Conservation (phyloP, 306 rosid genomes). For the Cercis canadensis region DNA sequence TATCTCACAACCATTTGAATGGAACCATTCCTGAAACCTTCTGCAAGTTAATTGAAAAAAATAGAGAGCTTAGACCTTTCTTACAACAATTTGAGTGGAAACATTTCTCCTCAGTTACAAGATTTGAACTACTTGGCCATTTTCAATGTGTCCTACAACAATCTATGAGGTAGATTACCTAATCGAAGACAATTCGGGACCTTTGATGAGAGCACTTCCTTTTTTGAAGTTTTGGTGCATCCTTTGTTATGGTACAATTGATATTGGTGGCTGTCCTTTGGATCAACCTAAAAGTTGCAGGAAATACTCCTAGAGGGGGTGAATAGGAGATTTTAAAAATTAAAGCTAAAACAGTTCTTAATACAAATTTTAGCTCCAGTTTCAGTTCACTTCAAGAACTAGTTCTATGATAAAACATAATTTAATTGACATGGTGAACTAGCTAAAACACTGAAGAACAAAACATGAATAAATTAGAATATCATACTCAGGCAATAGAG, state of each 20-base stretch:
- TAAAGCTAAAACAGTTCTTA: too few relatives aligned
- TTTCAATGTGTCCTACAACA: constrained; percentile 9
- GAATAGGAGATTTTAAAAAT: too few relatives aligned
- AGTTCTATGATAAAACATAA: too few relatives aligned
- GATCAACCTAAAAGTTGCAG: too few relatives aligned
- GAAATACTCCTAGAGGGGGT: too few relatives aligned
- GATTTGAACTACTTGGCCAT: neutral
- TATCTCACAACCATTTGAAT: neutral
- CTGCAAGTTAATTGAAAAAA: neutral
- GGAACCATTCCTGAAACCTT: neutral
- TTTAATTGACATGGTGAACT: too few relatives aligned
- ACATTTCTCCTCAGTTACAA: neutral
- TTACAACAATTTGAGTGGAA: constrained; percentile 4
- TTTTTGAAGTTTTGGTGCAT: neutral
- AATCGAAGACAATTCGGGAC: neutral
- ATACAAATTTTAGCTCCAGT: too few relatives aligned
- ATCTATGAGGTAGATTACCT: neutral
- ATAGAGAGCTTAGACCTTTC: constrained; percentile 20
- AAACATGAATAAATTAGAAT: too few relatives aligned
- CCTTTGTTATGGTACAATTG: neutral
- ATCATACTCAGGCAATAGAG: too few relatives aligned
- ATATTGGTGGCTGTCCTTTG: neutral
- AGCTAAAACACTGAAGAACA: too few relatives aligned
- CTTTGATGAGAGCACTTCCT: neutral
- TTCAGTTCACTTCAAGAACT: too few relatives aligned